Base-by-base conservation (phyloP, 139 green algal genomes). In the Pleodorina starrii region DNA sequence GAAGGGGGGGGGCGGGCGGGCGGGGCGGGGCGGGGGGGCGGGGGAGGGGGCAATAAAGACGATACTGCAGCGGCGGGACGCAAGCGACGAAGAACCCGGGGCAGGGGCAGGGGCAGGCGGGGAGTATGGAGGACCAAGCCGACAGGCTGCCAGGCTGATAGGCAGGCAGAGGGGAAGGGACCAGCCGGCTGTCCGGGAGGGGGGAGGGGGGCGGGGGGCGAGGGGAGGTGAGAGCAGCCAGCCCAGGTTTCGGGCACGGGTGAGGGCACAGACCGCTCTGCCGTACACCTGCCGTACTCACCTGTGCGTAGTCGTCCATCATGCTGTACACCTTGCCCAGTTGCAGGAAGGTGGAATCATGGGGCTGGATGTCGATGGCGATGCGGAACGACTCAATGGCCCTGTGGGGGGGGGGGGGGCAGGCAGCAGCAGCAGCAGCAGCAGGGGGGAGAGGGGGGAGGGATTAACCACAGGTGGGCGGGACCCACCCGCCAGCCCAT, bases 291-390 rank as follows among this genome's bases (percentile, higher is more conserved):
- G 48, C 11, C 48, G 48, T 57, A 57, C 82, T 9, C 54, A 87
- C 50, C 43, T 90, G 72, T 32, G 86, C 21, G 38, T 88, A 91
- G 75, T 94, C 84, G 12, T 95, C 91, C 86, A 91, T 72, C 91
- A 93, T 84, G 11, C 87, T 91, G 83, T 94, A 91, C 38, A 94
- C 91, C 89, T 96, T 96, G 80, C 94, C 90, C 36, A 97, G 92
- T 91, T 96, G 93, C 71, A 96, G 80, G 85, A 93, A 97, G 19
- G 94, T 98, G 16, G 88, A 90, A 73, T 97, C 96, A 48, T 97
- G 94, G 29, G 92, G 93, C 91, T 97, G 94, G 63, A 97, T 94
- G 51, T 92, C 77, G 71, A 95, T 95, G 17, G 95, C 96, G 9
- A 87, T 68, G 0, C 85, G 87, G 73, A 97, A 96, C 57, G 84